These are phyloP conservation scores for Paecilomyces sp. DNA, from an alignment of 2,329 filamentous ascomycete genomes.

Conservation along the genomic window DNA sequence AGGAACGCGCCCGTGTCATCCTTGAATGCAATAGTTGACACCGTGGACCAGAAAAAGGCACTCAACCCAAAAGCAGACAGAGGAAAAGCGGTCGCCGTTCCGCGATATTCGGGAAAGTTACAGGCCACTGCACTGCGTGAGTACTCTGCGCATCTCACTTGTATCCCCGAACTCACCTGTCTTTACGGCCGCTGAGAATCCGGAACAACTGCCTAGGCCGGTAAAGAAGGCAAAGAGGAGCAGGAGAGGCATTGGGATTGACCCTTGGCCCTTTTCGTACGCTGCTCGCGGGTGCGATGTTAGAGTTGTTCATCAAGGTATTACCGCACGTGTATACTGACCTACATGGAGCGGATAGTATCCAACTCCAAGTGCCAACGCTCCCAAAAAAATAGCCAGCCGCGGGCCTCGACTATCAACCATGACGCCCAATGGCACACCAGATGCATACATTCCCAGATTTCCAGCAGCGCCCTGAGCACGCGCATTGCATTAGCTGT, in stretches of 20 bases:
- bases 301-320: neutral
- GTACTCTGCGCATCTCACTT: neutral
- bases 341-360: constrained; percentile 75
- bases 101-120: constrained; percentile 86
- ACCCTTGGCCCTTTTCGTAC: constrained; percentile 60
- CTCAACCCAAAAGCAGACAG: constrained; percentile 89
- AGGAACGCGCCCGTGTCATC: constrained; percentile 78
- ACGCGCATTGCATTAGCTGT: neutral
- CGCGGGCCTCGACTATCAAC: constrained; percentile 77
- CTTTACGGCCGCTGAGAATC: constrained; percentile 86
- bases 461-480: constrained; percentile 46
- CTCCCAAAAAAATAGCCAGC: constrained; percentile 68
- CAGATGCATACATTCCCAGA: constrained; percentile 87
- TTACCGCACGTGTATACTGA: constrained; percentile 16
- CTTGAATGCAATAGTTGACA: constrained; percentile 71
- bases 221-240: constrained; percentile 82
- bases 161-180: constrained; percentile 38
- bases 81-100: constrained; percentile 90
- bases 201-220: constrained; percentile 80
- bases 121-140: constrained; percentile 56
- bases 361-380: constrained; percentile 64
- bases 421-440: constrained; percentile 81
- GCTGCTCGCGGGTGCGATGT: constrained; percentile 38
- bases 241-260: constrained; percentile 50
- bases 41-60: constrained; percentile 87